Base-by-base conservation (phyloP, 306 rosid species). In the Morella rubra region DNA sequence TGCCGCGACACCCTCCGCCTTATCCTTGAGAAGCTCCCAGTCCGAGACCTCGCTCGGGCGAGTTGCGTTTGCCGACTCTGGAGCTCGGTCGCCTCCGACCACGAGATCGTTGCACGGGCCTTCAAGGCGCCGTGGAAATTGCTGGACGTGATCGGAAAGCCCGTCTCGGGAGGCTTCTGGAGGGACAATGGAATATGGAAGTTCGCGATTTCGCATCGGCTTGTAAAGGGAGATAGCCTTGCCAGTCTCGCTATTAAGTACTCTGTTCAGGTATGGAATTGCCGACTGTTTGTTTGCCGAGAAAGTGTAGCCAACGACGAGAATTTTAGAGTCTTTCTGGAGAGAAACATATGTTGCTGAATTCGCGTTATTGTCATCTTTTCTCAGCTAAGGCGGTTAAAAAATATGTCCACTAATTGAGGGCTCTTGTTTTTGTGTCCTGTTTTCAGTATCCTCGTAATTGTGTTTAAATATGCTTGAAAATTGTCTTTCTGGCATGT, bases 181-280 rank as follows among this genome's bases (percentile, higher is more conserved):
- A 84, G 96, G 82, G 96, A 92, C 73, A 90, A 84, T 64, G 80
- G 82, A 15, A 75, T 95, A 27, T 86, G 86, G 5, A 95, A 91
- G 80, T 95, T 95, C 83, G 96, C 97, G 47, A 84, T 91, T 73
- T 92, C 96, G 0, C 99, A 92, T 77, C 90, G 84, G 46, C 82
- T 95, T 27, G 71, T 85, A 46, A 91, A 84, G 24, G 93, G 92
- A 8, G 97, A 95, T 73, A 90, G 82, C 85, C 84, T 92, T 20
- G 91, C 99, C 16, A 86, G 99, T 62, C 97, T 95, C 51, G 98
- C 99, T 56, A 93, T 92, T 76, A 92, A 90, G 93, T 95, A 92
- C 81, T 87, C 89, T 45, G 97, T 89, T 77, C 99, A 95, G 97
- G 99, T 91, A 45, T 41, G 37, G 56, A 8, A 4, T 2, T 4